Evolutionary conservation across 2,329 filamentous ascomycete genomes (phyloP).

Genomic region (Nakataea oryzae): DNA sequence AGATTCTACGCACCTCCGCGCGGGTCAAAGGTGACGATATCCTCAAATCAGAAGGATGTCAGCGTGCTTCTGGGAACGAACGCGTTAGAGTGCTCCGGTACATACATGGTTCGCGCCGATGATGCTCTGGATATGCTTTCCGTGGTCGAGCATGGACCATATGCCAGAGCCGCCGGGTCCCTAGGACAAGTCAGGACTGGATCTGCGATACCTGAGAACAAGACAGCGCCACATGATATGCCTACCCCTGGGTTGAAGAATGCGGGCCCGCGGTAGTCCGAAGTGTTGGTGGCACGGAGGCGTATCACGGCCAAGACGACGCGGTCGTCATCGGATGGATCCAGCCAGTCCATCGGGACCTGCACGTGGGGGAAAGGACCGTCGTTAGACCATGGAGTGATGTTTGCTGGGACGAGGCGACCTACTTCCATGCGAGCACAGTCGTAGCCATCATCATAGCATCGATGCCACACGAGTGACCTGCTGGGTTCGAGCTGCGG

Average conservation of each 20-base stretch:
- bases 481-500: constrained; percentile 10
- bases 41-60: constrained; percentile 14
- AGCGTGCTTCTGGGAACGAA: background rate
- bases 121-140: constrained; percentile 27
- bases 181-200: constrained; percentile 9
- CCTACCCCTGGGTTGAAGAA: constrained; percentile 27
- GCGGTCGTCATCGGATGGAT: constrained; percentile 20
- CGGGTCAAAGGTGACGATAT: constrained; percentile 40
- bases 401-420: background rate
- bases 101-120: constrained; percentile 34
- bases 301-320: constrained; percentile 26
- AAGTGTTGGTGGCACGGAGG: constrained; percentile 18
- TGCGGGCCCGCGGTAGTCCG: constrained; percentile 20
- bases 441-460: constrained; percentile 22
- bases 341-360: constrained; percentile 29
- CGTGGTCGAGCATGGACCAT: constrained; percentile 23
- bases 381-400: background rate
- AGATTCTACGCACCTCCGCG: constrained; percentile 26
- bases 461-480: constrained; percentile 21
- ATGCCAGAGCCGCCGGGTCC: constrained; percentile 38
- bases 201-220: background rate
- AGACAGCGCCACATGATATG: background rate
- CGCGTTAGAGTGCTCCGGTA: background rate
- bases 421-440: constrained; percentile 23
- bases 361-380: background rate